Evolutionary conservation across 2,329 filamentous ascomycete genomes (phyloP).

Genomic region (Claviceps citrina): DNA sequence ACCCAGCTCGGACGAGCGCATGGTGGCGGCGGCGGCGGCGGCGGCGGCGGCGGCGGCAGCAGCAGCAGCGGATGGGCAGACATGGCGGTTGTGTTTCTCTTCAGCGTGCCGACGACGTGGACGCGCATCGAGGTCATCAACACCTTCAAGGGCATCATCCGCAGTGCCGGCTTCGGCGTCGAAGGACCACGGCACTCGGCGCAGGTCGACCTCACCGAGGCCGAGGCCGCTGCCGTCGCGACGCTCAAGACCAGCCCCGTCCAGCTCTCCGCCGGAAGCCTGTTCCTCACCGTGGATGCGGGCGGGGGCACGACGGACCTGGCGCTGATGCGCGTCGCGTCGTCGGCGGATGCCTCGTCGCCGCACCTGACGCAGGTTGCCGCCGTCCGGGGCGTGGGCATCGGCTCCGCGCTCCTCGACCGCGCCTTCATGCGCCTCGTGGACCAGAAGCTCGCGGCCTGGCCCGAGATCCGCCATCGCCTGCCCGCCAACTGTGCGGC

Average conservation of each 20-base stretch:
- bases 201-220: conserved; percentile 30
- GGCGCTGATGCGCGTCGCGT: conserved; percentile 28
- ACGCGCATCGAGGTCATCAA: conserved; percentile 33
- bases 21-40: too few relatives aligned
- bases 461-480: conserved; percentile 18
- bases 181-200: conserved; percentile 24
- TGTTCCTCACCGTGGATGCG: conserved; percentile 30
- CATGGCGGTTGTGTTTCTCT: conserved; percentile 35
- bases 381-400: conserved; percentile 28
- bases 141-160: conserved; percentile 31
- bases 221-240: conserved; percentile 31
- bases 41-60: too few relatives aligned
- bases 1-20: conserved; percentile 24
- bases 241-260: conserved; percentile 28
- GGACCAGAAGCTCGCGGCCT: conserved; percentile 19
- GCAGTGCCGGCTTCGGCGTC: conserved; percentile 31
- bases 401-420: conserved; percentile 32
- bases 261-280: conserved; percentile 20
- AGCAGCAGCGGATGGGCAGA: conserved; percentile 30
- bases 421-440: conserved; percentile 25
- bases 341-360: conserved; percentile 12
- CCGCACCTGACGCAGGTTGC: conserved; percentile 21
- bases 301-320: conserved; percentile 33
- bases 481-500: conserved; percentile 23
- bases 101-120: conserved; percentile 44